These are phyloP conservation scores for Tetrapisispora nanseiensis DNA, from an alignment of 805 yeast species.

Conservation along the genomic window DNA sequence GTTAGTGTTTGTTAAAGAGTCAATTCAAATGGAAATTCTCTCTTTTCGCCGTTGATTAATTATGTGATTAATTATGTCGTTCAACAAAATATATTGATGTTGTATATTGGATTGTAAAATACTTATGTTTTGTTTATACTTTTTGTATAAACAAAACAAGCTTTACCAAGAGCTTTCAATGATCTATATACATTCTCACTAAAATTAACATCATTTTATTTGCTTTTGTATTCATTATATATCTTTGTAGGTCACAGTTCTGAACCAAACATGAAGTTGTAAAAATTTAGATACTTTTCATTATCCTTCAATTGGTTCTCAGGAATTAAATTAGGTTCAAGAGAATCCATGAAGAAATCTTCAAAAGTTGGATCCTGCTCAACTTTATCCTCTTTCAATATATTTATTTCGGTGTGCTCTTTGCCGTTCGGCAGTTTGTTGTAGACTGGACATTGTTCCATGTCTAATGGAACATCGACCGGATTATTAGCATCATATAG, in stretches of 20 bases:
- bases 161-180: no score
- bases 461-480: constrained; percentile 10
- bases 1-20: no score
- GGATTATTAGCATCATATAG: constrained; percentile 1
- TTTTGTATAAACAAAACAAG: no score
- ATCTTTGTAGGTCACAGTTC: constrained; percentile 6
- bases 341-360: background rate
- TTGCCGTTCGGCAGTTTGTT: background rate
- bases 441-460: constrained; percentile 9
- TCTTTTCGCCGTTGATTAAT: no score
- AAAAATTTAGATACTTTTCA: constrained; percentile 25
- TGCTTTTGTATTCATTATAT: no score
- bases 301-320: constrained; percentile 22
- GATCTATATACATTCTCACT: no score
- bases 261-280: constrained; percentile 16
- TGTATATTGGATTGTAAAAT: no score
- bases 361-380: background rate
- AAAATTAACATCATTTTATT: no score
- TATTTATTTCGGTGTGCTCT: background rate
- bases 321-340: constrained; percentile 14
- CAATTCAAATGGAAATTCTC: no score
- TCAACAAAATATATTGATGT: no score
- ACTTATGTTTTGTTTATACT: no score
- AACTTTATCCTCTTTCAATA: background rate
- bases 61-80: no score